Base-by-base conservation (phyloP, 805 yeast species). In the Pichia rugopelliculosa region DNA sequence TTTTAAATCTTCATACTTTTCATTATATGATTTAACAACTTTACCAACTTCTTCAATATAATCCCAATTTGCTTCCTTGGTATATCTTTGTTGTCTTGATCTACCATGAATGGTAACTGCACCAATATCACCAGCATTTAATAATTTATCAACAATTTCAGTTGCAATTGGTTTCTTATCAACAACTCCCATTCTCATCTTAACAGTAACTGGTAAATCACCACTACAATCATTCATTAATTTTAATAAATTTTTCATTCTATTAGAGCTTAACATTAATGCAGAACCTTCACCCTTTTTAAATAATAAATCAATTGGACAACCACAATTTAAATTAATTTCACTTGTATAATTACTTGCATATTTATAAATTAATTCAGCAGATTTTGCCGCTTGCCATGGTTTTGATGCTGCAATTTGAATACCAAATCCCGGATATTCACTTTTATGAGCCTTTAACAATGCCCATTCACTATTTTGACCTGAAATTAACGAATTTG, bases 271-370 rank as follows among this genome's bases (percentile, higher is more conserved):
- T 53, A 89, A 97, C 73, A 93, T 69, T 46, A 93, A 74, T 0
- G 96, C 98, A 34, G 95, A 82, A 2, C 99, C 99, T 52, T 95
- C 95, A 37, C 99, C 99, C 61, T 86, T 88, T 56, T 91, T 79
- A 65, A 82, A 93, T n/a, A 93, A 71, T 57, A 93, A 73, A 62
- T 95, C 99, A 56, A 93, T 93, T 15, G 99, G 99, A 65, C 99
- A 93, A 3, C 99, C 99, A 61, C 96, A 84, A 67, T 93, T 93
- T 59, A 93, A 75, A 62, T 93, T 93, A 54, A 93, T 71, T 60
- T 93, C 98, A 26, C 84, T 76, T n/a, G 85, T 78, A 48, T 74
- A 64, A 20, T 55, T 57, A 13, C 80, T 70, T 21, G 84, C 75
- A 44, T 77, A 74, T 48, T 74, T 73, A 17, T 76, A 70, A 21